These are phyloP conservation scores for Knufia fluminis DNA, from an alignment of 2,329 filamentous ascomycete genomes.

Conservation along the genomic window DNA sequence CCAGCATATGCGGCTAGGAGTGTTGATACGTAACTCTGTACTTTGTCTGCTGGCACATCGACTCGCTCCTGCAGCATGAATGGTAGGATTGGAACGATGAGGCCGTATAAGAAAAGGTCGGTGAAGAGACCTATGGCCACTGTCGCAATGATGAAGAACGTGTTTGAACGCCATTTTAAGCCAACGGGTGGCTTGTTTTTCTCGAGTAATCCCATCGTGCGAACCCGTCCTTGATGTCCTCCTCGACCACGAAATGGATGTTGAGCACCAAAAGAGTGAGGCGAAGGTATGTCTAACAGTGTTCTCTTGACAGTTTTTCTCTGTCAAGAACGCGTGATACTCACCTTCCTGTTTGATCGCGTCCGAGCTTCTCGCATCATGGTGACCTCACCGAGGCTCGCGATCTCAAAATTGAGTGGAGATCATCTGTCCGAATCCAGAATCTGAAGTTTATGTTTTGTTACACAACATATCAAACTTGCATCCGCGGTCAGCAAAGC, in stretches of 20 bases:
- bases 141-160: slow-evolving; percentile 49
- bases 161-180: slow-evolving; percentile 48
- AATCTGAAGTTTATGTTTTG: too few species aligned
- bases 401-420: too few species aligned
- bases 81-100: slow-evolving; percentile 50
- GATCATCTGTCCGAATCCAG: too few species aligned
- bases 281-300: too few species aligned
- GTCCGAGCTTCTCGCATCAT: too few species aligned
- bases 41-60: slow-evolving; percentile 36
- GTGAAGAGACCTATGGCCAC: slow-evolving; percentile 29
- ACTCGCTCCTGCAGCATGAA: slow-evolving; percentile 48
- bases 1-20: slow-evolving; percentile 48
- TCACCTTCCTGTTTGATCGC: too few species aligned
- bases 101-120: slow-evolving; percentile 51
- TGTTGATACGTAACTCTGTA: slow-evolving; percentile 45
- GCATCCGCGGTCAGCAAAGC: too few species aligned
- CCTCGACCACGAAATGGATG: background rate
- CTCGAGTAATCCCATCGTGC: slow-evolving; percentile 9
- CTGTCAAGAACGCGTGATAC: too few species aligned
- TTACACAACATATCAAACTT: too few species aligned
- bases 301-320: too few species aligned
- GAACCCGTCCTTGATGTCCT: background rate
- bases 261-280: too few species aligned
- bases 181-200: slow-evolving; percentile 16
- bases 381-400: too few species aligned